phyloP scores from a whole-genome alignment of 495 filamentous ascomycete genomes.

The Penicillium tannophilum region DNA sequence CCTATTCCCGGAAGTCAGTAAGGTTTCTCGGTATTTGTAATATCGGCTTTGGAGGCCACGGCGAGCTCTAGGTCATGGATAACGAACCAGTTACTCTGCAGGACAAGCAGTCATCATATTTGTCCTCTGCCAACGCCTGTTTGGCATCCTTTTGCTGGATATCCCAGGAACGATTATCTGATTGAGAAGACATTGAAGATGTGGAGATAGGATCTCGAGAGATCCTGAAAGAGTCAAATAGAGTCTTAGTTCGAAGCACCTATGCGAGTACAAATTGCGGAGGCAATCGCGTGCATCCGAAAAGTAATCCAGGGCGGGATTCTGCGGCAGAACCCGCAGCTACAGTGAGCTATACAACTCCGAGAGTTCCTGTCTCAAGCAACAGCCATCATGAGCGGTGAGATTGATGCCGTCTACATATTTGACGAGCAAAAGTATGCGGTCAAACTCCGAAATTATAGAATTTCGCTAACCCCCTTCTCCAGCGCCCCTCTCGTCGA shows the following conservation, averaged over 20 bases:
- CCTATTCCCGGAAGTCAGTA: constrained; percentile 51
- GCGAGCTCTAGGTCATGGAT: neutral
- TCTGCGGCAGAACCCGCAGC: constrained; percentile 39
- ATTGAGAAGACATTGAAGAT: constrained; percentile 23
- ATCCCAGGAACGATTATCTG: constrained; percentile 29
- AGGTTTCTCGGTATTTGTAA: neutral
- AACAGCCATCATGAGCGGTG: constrained; percentile 66
- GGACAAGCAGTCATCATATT: constrained; percentile 67
- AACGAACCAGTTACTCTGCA: constrained; percentile 68
- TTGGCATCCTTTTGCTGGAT: constrained; percentile 39
- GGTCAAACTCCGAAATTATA: neutral
- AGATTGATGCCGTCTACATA: constrained; percentile 94
- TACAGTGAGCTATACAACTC: constrained; percentile 28
- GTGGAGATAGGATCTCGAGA: neutral
- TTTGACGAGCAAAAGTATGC: constrained; percentile 86
- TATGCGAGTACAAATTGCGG: neutral
- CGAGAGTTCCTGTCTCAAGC: constrained; percentile 15
- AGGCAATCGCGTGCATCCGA: constrained; percentile 16
- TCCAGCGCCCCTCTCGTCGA: constrained; percentile 63
- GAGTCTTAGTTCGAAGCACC: neutral
- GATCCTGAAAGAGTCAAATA: neutral
- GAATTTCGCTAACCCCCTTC: constrained; percentile 15
- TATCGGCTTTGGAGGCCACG: neutral
- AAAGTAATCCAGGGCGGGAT: constrained; percentile 36
- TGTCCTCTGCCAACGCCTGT: constrained; percentile 61